Evolutionary conservation across 306 rosid genomes (phyloP).

Genomic region (Pyrus pyrifolia): DNA sequence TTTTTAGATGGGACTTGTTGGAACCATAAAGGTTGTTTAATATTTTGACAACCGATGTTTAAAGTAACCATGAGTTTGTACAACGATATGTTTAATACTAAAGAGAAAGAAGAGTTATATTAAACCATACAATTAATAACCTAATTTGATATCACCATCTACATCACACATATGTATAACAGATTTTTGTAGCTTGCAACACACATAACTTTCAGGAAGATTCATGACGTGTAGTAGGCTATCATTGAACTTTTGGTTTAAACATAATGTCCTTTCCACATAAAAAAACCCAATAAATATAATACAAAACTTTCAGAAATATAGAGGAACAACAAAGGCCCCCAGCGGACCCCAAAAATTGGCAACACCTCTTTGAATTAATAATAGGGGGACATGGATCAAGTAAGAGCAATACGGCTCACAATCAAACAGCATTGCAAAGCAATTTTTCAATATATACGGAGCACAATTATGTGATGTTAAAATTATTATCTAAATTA

Average conservation of each 20-base stretch:
- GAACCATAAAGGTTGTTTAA: too few relatives aligned
- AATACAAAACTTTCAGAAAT: background rate
- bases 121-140: too few relatives aligned
- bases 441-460: background rate
- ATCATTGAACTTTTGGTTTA: constrained; percentile 2
- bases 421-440: background rate
- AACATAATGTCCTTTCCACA: constrained; percentile 8
- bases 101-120: fast-evolving
- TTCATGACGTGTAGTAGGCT: constrained; percentile 4
- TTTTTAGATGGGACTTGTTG: background rate
- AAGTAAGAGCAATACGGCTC: background rate
- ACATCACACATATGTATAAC: background rate
- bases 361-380: constrained; percentile 1
- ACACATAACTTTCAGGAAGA: constrained; percentile 21
- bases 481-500: too few relatives aligned
- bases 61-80: too few relatives aligned
- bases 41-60: too few relatives aligned
- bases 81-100: too few relatives aligned
- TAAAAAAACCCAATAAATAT: background rate
- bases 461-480: background rate
- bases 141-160: too few relatives aligned
- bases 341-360: constrained; percentile 20
- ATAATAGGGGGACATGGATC: background rate
- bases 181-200: background rate
- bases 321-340: constrained; percentile 4